Conservation (phyloP, 352 stramenopile species). For the Globisporangium polare region DNA sequence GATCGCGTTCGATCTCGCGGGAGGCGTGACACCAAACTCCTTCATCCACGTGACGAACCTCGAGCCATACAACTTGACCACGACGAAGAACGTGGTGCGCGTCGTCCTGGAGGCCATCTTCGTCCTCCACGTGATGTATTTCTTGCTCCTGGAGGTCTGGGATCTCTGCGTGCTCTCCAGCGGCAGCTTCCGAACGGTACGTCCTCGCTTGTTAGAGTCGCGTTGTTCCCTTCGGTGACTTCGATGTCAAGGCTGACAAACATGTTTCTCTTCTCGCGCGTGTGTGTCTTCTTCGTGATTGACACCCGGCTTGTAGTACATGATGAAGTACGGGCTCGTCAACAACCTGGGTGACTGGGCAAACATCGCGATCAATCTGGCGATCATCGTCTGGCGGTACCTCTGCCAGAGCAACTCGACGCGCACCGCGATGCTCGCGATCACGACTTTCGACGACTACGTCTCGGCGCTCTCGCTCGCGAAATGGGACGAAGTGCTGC, state of each 20-base stretch:
- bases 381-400: conserved; percentile 60
- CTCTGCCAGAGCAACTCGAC: conserved; percentile 38
- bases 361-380: conserved; percentile 53
- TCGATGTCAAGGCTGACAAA: not conserved
- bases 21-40: conserved; percentile 37
- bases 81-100: conserved; percentile 41
- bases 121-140: conserved; percentile 50
- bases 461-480: conserved; percentile 42
- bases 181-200: conserved; percentile 39
- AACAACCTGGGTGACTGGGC: conserved; percentile 69
- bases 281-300: not conserved
- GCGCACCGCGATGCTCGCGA: conserved; percentile 32
- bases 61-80: conserved; percentile 62
- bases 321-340: conserved; percentile 52
- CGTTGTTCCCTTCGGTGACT: not conserved
- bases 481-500: conserved; percentile 55
- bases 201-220: conserved; percentile 7
- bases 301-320: conserved; percentile 29
- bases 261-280: not conserved
- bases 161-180: conserved; percentile 59
- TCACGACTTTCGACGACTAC: conserved; percentile 53
- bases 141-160: conserved; percentile 58
- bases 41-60: conserved; percentile 56
- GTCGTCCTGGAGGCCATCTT: conserved; percentile 44
- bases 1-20: conserved; percentile 55